Evolutionary conservation across 805 yeast species (phyloP).

Genomic region (Sugiyamaella floridensis): DNA sequence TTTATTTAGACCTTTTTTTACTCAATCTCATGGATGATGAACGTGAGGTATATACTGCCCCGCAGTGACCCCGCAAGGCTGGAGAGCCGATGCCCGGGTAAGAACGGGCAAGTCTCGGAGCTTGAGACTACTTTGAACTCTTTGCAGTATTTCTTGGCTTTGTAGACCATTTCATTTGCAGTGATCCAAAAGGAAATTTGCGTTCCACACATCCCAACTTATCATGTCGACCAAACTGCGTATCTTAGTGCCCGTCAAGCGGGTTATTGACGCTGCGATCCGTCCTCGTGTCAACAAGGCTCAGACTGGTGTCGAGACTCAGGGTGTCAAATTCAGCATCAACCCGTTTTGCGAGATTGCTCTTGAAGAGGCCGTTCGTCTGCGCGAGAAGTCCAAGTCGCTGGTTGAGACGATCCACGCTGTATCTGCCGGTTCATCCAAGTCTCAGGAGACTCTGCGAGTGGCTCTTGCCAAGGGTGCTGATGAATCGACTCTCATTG

Average conservation of each 20-base stretch:
- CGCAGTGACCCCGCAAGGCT: not conserved
- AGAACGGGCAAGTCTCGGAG: not conserved
- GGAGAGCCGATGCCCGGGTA: not conserved
- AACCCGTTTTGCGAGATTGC: slow-evolving; percentile 99
- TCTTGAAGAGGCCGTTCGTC: slow-evolving; percentile 83
- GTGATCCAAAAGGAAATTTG: too few relatives aligned
- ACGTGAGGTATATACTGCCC: not conserved
- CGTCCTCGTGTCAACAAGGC: slow-evolving; percentile 88
- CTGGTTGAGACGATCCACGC: slow-evolving; percentile 80
- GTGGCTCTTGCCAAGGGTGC: slow-evolving; percentile 93
- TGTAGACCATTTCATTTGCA: too few relatives aligned
- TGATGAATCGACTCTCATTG: slow-evolving; percentile 76
- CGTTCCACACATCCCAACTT: not conserved
- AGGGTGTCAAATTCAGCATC: slow-evolving; percentile 85
- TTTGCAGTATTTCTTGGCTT: not conserved
- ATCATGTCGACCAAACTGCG: slow-evolving; percentile 28
- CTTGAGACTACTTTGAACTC: not conserved
- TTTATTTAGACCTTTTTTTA: not conserved
- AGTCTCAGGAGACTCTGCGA: slow-evolving; percentile 81
- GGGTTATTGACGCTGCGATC: slow-evolving; percentile 90
- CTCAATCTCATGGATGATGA: not conserved
- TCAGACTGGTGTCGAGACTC: slow-evolving; percentile 74
- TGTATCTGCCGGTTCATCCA: slow-evolving; percentile 81
- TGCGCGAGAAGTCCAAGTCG: slow-evolving; percentile 51
- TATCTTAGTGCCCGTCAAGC: slow-evolving; percentile 87